Evolutionary conservation across 2,329 filamentous ascomycete genomes (phyloP), one percentile per base, ranked within the genome.

Genomic region (Cylindrodendrum hubeiense): DNA sequence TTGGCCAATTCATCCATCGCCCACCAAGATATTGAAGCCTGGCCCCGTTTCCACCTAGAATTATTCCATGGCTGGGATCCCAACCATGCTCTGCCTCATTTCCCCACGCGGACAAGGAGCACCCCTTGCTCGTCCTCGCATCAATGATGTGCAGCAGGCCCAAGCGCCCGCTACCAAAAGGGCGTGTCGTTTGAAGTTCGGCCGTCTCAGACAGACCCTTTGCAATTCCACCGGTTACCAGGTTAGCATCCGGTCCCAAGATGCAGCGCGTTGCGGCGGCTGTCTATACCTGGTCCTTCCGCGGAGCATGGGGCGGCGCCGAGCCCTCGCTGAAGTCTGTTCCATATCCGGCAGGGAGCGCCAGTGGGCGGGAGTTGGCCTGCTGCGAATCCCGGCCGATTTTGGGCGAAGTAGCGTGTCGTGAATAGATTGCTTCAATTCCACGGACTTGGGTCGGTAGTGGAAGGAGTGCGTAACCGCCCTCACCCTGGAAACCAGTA

Each of bases 131-230:
- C 56, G 44, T 34, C 50, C 50, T 67, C 69, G 62, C 50, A 68
- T 67, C 65, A 64, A 72, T 75, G 72, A 72, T 74, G 68, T 71
- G 71, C 72, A 71, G 67, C 63, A 71, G 72, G 72, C 61, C 72
- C 64, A 69, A 74, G 70, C 72, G 67, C 66, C 63, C 63, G 60
- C 57, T 65, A 62, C 46, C 64, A 67, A 43, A 43, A 63, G 65
- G 65, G 67, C 46, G 65, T 71, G 58, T 52, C 54, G 57, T 63
- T 65, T 67, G 58, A 67, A 52, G 60, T 55, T 39, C 59, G 67
- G 44, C 54, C 59, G 60, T 67, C 60, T 56, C 49, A 54, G 52
- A 47, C 46, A 58, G 56, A 62, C 54, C 59, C 60, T 70, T 61
- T 69, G 65, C 62, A 66, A 64, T 65, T 44, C 67, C 61, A 54